Percentiles rank a stretch among this genome's conserved stretches.
phyloP scores from a whole-genome alignment of 148 eudicot genomes.

The Spergularia marina region DNA sequence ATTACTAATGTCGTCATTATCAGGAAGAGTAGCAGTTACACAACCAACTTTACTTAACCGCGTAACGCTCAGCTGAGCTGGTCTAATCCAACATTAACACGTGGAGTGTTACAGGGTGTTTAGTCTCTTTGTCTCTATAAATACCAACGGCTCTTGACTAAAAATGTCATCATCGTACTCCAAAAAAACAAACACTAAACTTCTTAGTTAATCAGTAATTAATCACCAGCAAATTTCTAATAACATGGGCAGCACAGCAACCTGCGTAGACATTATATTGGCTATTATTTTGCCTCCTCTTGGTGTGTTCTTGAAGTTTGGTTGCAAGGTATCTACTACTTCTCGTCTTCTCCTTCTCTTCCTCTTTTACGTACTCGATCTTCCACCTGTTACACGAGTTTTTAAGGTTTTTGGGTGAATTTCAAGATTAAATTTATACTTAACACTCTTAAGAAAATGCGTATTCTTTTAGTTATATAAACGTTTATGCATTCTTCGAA shows the following conservation, averaged over 20 bases:
- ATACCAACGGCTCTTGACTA: not conserved
- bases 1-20: too few relatives aligned
- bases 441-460: too few relatives aligned
- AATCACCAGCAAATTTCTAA: not conserved
- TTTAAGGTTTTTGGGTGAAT: not conserved
- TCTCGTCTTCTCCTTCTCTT: not conserved
- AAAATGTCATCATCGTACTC: not conserved
- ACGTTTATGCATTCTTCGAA: too few relatives aligned
- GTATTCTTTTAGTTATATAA: too few relatives aligned
- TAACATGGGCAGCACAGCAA: slow-evolving; percentile 25
- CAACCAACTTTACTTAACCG: slow-evolving; percentile 5
- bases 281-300: slow-evolving; percentile 50
- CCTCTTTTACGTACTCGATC: not conserved
- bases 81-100: not conserved
- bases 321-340: slow-evolving; percentile 25
- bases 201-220: not conserved
- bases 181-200: not conserved
- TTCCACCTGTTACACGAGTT: not conserved
- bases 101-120: not conserved
- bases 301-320: slow-evolving; percentile 44
- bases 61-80: not conserved
- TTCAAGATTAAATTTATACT: too few relatives aligned
- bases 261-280: slow-evolving; percentile 35
- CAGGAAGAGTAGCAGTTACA: not conserved
- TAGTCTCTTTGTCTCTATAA: not conserved